Evolutionary conservation across 2,329 filamentous ascomycete genomes (phyloP).

Genomic region (Akanthomyces dipterigenus): DNA sequence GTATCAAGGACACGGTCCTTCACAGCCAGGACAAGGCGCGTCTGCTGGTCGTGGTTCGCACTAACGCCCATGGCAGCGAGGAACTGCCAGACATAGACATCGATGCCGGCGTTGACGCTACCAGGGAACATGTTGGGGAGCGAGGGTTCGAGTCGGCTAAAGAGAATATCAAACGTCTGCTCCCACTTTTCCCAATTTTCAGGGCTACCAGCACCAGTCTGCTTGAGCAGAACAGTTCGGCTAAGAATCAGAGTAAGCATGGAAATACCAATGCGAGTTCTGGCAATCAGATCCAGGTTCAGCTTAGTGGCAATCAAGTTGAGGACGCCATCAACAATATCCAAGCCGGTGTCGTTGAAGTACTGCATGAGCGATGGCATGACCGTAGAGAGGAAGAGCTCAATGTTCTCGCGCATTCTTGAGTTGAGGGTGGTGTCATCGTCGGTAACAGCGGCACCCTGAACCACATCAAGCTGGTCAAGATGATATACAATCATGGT

Average conservation of each 20-base stretch:
- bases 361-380: conserved; percentile 87
- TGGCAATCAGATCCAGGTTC: conserved; percentile 76
- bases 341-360: conserved; percentile 82
- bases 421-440: conserved; percentile 68
- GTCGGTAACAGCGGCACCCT: conserved; percentile 65
- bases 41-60: conserved; percentile 89
- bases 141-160: conserved; percentile 78
- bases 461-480: conserved; percentile 84
- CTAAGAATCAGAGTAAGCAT: conserved; percentile 92
- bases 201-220: conserved; percentile 63
- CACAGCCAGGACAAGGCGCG: conserved; percentile 86
- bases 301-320: conserved; percentile 77
- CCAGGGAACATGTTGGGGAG: conserved; percentile 85
- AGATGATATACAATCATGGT: conserved; percentile 95
- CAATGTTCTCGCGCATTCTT: conserved; percentile 81
- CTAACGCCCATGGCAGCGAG: conserved; percentile 91
- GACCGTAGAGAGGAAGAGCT: conserved; percentile 80
- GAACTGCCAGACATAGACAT: conserved; percentile 98
- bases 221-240: conserved; percentile 87
- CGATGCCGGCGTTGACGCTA: conserved; percentile 81
- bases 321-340: conserved; percentile 84
- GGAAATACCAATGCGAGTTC: conserved; percentile 79
- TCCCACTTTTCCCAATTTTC: conserved; percentile 79
- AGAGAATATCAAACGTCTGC: conserved; percentile 75
- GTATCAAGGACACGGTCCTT: conserved; percentile 98